phyloP scores from a whole-genome alignment of 805 yeast species.

The Metschnikowia lochheadii region DNA sequence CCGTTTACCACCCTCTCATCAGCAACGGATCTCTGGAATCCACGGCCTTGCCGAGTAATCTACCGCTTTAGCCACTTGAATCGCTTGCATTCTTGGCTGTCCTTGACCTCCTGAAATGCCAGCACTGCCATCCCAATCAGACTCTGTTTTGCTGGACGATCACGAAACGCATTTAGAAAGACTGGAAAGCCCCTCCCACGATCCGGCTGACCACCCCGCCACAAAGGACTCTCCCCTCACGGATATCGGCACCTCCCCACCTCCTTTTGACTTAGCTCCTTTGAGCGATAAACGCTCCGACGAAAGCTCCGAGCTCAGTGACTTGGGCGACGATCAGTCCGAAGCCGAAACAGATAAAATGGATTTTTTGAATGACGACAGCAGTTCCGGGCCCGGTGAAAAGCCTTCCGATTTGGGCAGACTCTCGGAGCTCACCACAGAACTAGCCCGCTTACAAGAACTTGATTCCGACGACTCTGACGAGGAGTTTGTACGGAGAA shows the following conservation, averaged over 20 bases:
- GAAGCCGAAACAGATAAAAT: conserved; percentile 92
- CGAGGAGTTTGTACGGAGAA: conserved; percentile 5
- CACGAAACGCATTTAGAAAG: conserved; percentile 1
- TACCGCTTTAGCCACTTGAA: neutral
- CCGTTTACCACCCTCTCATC: neutral
- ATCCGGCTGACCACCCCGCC: conserved; percentile 7
- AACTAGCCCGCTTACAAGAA: conserved; percentile 37
- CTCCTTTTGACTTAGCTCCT: conserved; percentile 28
- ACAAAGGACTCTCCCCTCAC: conserved; percentile 38
- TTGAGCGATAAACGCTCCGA: conserved; percentile 8
- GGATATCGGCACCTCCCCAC: conserved; percentile 40
- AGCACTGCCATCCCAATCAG: conserved; percentile 2
- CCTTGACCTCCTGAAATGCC: neutral
- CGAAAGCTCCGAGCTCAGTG: conserved; percentile 45
- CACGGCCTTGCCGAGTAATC: neutral
- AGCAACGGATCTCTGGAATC: neutral
- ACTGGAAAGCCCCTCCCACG: conserved; percentile 4
- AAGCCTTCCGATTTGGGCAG: conserved; percentile 34
- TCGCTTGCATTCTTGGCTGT: neutral
- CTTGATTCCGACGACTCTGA: conserved; percentile 34
- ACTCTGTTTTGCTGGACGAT: conserved; percentile 4
- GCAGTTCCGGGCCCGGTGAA: conserved; percentile 17
- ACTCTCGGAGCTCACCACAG: conserved; percentile 37
- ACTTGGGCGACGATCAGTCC: conserved; percentile 58
- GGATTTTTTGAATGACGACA: conserved; percentile 48